A percentile compares a stretch with the other conserved stretches of the same genome.
Evolutionary conservation across 2,329 filamentous ascomycete genomes (phyloP).

Genomic region (Claviceps fusiformis): DNA sequence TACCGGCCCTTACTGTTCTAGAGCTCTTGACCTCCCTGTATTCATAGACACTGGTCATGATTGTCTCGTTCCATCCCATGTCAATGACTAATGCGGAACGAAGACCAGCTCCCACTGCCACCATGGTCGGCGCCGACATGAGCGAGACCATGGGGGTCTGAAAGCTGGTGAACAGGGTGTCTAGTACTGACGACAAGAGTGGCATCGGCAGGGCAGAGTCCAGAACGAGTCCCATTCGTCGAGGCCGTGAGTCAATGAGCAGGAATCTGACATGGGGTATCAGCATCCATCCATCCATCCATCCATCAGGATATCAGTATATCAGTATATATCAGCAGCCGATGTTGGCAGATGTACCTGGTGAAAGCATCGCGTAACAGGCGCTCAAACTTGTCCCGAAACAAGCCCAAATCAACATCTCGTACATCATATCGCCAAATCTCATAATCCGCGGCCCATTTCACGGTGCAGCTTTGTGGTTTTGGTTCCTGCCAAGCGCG

Average conservation of each 20-base stretch:
- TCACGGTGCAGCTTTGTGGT: conserved; percentile 26
- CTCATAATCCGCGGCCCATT: conserved; percentile 54
- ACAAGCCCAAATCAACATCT: conserved; percentile 59
- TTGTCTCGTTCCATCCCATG: conserved; percentile 84
- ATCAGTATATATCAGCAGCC: background rate
- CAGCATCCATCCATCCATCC: background rate
- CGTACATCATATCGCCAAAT: conserved; percentile 69
- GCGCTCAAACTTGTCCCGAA: conserved; percentile 78
- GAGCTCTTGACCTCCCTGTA: conserved; percentile 65
- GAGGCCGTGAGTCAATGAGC: conserved; percentile 60
- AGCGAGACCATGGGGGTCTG: conserved; percentile 71
- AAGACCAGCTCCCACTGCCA: conserved; percentile 64
- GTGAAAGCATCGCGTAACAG: conserved; percentile 69
- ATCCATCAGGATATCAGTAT: background rate
- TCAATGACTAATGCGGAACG: conserved; percentile 80
- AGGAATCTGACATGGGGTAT: conserved; percentile 33
- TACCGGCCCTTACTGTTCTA: conserved; percentile 63
- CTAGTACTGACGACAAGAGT: conserved; percentile 60
- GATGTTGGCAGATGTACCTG: conserved; percentile 37
- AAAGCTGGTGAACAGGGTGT: conserved; percentile 68
- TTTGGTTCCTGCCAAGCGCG: conserved; percentile 49
- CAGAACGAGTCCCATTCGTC: conserved; percentile 60
- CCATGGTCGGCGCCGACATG: conserved; percentile 62
- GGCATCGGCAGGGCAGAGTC: conserved; percentile 68
- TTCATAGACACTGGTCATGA: conserved; percentile 77